Evolutionary conservation across 371 early-diverging fungal species (phyloP).

Genomic region (Rhizomucor pusillus): DNA sequence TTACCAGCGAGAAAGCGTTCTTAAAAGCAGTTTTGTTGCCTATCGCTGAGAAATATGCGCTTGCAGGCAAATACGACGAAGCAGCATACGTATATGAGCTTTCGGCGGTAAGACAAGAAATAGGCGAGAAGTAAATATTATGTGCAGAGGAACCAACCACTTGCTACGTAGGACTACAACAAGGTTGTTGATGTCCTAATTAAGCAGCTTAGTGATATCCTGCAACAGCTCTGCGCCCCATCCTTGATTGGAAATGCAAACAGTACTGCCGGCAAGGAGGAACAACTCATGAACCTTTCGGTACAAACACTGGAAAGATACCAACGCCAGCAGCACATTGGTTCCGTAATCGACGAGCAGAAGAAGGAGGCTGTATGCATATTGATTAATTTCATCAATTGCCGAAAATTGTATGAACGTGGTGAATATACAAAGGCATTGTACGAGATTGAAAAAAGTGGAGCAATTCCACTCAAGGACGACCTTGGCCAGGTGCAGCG

Average conservation of each 20-base stretch:
- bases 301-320: slow-evolving; percentile 12
- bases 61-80: slow-evolving; percentile 67
- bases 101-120: slow-evolving; percentile 41
- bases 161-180: slow-evolving; percentile 55
- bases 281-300: slow-evolving; percentile 11
- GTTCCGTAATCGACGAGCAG: slow-evolving; percentile 8
- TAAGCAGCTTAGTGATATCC: slow-evolving; percentile 59
- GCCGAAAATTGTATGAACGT: slow-evolving; percentile 14
- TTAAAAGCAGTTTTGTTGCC: slow-evolving; percentile 54
- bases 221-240: slow-evolving; percentile 10
- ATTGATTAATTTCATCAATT: slow-evolving; percentile 11
- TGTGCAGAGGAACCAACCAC: background rate
- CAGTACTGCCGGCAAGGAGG: slow-evolving; percentile 6
- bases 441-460: slow-evolving; percentile 21
- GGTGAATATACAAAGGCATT: slow-evolving; percentile 18
- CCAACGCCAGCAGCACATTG: slow-evolving; percentile 19
- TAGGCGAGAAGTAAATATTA: background rate
- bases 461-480: slow-evolving; percentile 63
- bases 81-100: slow-evolving; percentile 76
- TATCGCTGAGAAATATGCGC: slow-evolving; percentile 69
- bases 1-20: slow-evolving; percentile 57
- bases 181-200: slow-evolving; percentile 73
- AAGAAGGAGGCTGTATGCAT: slow-evolving; percentile 14
- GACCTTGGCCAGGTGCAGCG: slow-evolving; percentile 56
- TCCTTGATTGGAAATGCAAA: background rate